Evolutionary conservation across 805 yeast genomes (phyloP).

Genomic region (Barnettozyma salicaria): DNA sequence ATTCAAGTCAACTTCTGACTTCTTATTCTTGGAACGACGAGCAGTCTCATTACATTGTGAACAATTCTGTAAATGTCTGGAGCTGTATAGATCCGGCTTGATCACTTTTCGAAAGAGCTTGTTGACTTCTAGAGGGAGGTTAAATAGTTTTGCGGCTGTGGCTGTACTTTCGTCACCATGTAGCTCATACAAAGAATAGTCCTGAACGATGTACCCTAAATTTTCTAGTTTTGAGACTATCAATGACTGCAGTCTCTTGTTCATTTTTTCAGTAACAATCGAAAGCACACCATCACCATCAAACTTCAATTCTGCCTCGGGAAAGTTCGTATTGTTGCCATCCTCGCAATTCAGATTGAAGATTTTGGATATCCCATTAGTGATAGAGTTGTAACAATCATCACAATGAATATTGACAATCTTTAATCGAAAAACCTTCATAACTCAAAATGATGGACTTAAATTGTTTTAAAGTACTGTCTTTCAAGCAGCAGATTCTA

Average conservation of each 20-base stretch:
- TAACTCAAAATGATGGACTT: too few relatives aligned
- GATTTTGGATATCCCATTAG: conserved; percentile 22
- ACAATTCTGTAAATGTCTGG: conserved; percentile 38
- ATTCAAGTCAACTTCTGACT: conserved; percentile 24
- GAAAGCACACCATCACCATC: conserved; percentile 14
- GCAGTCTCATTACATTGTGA: conserved; percentile 32
- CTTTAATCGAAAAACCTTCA: conserved; percentile 12
- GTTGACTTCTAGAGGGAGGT: conserved; percentile 13
- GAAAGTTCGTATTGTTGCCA: conserved; percentile 5
- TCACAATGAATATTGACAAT: conserved; percentile 48
- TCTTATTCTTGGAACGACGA: conserved; percentile 10
- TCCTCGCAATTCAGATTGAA: conserved; percentile 2
- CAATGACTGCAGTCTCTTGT: conserved; percentile 6
- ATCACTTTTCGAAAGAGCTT: conserved; percentile 17
- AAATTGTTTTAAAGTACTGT: too few relatives aligned
- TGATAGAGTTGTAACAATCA: conserved; percentile 41
- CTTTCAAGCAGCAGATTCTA: too few relatives aligned
- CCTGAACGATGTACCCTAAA: conserved; percentile 20
- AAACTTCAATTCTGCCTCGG: conserved; percentile 13
- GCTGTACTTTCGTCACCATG: conserved; percentile 16
- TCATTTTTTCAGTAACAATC: conserved; percentile 8
- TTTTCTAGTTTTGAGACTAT: conserved; percentile 9
- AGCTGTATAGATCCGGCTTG: too few relatives aligned
- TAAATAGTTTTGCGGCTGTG: conserved; percentile 19
- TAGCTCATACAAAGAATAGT: conserved; percentile 24